These are phyloP conservation scores for Solanum hybrid DNA, from an alignment of 305 asterid genomes.

Conservation along the genomic window DNA sequence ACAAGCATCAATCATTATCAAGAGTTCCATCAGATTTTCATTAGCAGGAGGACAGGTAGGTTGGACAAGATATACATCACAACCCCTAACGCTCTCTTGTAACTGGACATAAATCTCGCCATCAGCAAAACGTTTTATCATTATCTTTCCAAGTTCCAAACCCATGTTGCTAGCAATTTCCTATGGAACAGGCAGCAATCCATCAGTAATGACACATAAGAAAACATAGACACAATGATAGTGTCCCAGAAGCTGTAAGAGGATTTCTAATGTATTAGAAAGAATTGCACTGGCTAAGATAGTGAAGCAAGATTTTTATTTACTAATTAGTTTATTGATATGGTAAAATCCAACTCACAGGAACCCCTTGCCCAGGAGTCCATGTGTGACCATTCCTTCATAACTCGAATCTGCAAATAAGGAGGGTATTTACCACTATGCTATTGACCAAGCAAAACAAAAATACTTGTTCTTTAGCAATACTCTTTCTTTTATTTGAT, in stretches of 20 bases:
- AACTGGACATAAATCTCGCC: conserved; percentile 84
- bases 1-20: conserved; percentile 83
- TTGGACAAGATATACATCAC: conserved; percentile 72
- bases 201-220: not conserved
- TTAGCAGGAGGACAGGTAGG: conserved; percentile 83
- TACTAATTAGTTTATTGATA: not conserved
- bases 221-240: not conserved
- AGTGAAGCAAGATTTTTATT: not conserved
- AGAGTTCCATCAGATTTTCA: conserved; percentile 87
- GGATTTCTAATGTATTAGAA: not conserved
- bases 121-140: conserved; percentile 71
- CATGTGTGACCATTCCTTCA: not conserved
- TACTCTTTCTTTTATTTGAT: not conserved
- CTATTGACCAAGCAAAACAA: not conserved
- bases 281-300: not conserved
- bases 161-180: conserved; percentile 92
- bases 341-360: not conserved
- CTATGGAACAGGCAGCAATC: conserved; percentile 25
- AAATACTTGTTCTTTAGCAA: not conserved
- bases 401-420: not conserved
- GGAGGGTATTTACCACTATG: not conserved
- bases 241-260: not conserved
- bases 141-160: conserved; percentile 51
- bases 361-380: not conserved
- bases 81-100: conserved; percentile 91